Conservation (phyloP, 768 basidiomycete genomes). For the Tricholoma sp. region DNA sequence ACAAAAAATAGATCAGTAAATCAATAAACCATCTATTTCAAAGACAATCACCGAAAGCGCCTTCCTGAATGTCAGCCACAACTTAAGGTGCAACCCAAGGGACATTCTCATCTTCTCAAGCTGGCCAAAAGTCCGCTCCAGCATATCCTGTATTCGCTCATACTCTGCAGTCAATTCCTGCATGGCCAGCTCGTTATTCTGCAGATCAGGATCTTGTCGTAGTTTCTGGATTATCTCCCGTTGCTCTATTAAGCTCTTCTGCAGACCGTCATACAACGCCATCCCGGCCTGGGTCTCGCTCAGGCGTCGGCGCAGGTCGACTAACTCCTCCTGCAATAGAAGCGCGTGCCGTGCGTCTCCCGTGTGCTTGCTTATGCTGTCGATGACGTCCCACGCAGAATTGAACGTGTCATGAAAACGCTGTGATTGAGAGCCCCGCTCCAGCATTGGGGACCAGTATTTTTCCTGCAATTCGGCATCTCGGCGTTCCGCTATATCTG, state of each 20-base stretch:
- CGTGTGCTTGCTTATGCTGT: neutral
- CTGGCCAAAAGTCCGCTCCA: conserved; percentile 17
- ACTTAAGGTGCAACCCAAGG: conserved; percentile 12
- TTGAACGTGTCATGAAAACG: neutral
- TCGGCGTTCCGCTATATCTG: neutral
- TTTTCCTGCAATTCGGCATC: neutral
- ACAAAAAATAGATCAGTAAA: neutral
- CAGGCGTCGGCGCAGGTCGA: conserved; percentile 11
- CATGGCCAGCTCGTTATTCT: conserved; percentile 8
- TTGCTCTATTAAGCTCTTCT: conserved; percentile 22
- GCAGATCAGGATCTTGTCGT: conserved; percentile 6
- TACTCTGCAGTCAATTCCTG: conserved; percentile 14
- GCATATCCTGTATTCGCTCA: conserved; percentile 16
- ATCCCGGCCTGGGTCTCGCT: conserved; percentile 28
- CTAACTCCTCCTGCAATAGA: neutral
- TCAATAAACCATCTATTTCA: neutral
- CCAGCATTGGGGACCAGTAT: neutral
- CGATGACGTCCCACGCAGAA: neutral
- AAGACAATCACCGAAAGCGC: conserved; percentile 11
- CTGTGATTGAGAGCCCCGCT: neutral
- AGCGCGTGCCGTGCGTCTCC: neutral
- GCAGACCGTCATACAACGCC: conserved; percentile 19
- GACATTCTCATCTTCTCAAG: conserved; percentile 22
- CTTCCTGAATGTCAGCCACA: conserved; percentile 14
- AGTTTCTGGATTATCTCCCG: conserved; percentile 16